These are phyloP conservation scores for Mycena venus DNA, from an alignment of 768 basidiomycete genomes.

Conservation along the genomic window DNA sequence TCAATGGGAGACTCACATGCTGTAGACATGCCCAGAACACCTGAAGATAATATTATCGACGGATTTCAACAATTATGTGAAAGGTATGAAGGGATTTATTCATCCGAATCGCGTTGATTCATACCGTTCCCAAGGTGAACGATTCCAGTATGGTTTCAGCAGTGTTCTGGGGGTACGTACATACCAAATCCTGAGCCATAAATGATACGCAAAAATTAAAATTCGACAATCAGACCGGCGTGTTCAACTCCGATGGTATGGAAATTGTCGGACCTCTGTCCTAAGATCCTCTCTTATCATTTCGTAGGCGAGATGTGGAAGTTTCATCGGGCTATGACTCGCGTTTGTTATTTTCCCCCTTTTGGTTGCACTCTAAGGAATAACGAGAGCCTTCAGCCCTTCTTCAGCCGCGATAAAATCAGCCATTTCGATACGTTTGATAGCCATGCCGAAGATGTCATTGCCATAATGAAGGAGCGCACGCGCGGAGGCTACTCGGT, in stretches of 20 bases:
- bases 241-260: conserved; percentile 71
- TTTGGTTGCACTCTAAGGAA: not conserved
- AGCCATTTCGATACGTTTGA: conserved; percentile 70
- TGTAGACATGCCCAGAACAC: conserved; percentile 35
- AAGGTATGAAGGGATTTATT: no score
- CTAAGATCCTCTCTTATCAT: not conserved
- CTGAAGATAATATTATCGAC: conserved; percentile 42
- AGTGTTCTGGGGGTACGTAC: conserved; percentile 29
- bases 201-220: no score
- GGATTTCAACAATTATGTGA: conserved; percentile 44
- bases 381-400: conserved; percentile 59
- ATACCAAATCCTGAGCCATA: no score
- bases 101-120: no score
- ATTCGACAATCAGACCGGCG: conserved; percentile 64
- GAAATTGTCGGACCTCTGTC: no score
- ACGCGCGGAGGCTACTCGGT: conserved; percentile 62
- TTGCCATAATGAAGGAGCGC: conserved; percentile 57
- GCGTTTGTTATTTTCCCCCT: conserved; percentile 20
- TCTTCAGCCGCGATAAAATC: conserved; percentile 69
- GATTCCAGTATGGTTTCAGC: conserved; percentile 24
- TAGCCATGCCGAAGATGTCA: conserved; percentile 60
- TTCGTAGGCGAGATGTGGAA: conserved; percentile 70
- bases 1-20: no score
- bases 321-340: conserved; percentile 43
- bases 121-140: conserved; percentile 37